Conservation (phyloP, 257 asterid genomes). For the Scutellaria baicalensis region DNA sequence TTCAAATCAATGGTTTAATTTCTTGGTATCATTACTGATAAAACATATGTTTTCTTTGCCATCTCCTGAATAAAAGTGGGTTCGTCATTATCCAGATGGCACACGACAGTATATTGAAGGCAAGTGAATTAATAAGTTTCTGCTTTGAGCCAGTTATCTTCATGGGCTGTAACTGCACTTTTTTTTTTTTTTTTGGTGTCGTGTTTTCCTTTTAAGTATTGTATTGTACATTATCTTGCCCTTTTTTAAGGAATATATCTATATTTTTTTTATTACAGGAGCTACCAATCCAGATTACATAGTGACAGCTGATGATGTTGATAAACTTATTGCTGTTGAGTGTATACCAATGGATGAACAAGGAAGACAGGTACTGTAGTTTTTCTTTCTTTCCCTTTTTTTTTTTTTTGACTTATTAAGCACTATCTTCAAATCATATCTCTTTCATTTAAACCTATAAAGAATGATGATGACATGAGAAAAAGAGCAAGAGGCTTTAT, state of each 20-base stretch:
- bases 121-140: slow-evolving; percentile 14
- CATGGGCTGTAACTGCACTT: background rate
- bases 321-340: slow-evolving; percentile 89
- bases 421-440: background rate
- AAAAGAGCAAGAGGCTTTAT: background rate
- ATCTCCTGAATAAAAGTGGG: slow-evolving; percentile 62
- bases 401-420: slow-evolving; percentile 3
- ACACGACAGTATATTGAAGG: slow-evolving; percentile 97
- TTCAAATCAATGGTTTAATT: background rate
- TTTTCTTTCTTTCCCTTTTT: background rate
- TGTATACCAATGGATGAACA: slow-evolving; percentile 99
- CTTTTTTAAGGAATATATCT: background rate
- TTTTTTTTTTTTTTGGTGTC: background rate
- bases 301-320: slow-evolving; percentile 96
- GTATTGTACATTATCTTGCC: background rate
- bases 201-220: background rate
- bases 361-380: slow-evolving; percentile 67
- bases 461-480: background rate
- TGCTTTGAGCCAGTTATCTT: slow-evolving; percentile 1
- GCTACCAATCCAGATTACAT: slow-evolving; percentile 98
- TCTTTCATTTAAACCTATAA: background rate
- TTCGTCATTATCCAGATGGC: slow-evolving; percentile 98
- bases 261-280: slow-evolving; percentile 36
- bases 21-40: slow-evolving; percentile 3
- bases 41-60: slow-evolving; percentile 1